Percentiles rank a stretch among this genome's conserved stretches.
These are phyloP conservation scores for Solanum phureja DNA, from an alignment of 257 asterid genomes.

Conservation along the genomic window DNA sequence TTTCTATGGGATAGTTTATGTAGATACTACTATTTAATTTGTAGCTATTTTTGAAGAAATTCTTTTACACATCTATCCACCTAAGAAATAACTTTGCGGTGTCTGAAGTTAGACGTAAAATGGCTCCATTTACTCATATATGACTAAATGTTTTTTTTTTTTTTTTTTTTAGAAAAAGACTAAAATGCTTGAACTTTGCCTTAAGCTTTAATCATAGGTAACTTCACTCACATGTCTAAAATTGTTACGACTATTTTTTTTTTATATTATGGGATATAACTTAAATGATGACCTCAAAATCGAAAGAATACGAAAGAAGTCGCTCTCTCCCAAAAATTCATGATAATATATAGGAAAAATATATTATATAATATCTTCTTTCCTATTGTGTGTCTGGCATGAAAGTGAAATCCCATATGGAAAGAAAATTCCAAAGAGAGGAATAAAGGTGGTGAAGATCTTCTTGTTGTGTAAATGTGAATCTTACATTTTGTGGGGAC, in stretches of 20 bases:
- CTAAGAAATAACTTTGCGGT: neutral
- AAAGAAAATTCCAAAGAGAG: neutral
- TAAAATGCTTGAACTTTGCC: neutral
- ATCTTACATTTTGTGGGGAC: neutral
- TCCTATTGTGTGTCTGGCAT: neutral
- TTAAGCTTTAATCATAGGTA: neutral
- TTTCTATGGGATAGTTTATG: no score
- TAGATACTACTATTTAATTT: no score
- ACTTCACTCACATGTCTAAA: neutral
- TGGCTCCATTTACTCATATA: neutral
- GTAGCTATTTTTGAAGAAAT: no score
- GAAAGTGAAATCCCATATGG: neutral
- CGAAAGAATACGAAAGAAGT: neutral
- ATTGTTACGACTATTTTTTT: neutral
- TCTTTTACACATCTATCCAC: neutral
- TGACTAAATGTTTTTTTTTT: neutral
- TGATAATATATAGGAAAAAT: neutral
- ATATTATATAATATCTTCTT: neutral
- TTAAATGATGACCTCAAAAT: neutral
- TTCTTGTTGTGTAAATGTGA: neutral
- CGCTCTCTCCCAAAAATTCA: neutral
- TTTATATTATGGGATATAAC: neutral
- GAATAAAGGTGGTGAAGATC: neutral
- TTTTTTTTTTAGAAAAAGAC: no score
- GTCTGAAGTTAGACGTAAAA: neutral